Base-by-base conservation (phyloP, 352 stramenopile species). In the Pythium aquatile region DNA sequence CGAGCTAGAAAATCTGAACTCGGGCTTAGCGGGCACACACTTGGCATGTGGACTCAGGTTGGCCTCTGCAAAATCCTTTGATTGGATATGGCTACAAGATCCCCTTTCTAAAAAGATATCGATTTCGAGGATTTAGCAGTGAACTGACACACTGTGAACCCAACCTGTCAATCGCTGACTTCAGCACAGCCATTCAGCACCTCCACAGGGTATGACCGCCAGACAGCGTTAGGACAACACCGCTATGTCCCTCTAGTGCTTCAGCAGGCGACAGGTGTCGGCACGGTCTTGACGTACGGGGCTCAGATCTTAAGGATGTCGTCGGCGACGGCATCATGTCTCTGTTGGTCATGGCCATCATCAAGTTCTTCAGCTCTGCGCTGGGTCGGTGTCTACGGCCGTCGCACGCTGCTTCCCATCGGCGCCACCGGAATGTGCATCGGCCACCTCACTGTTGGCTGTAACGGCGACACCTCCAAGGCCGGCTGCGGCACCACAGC, bases 251-350 rank as follows among this genome's bases (percentile, higher is more conserved):
- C 49, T 86, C 14, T 71, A 86, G 37, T 81, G 0, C 32, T 86
- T 14, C 77, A 86, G 49, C 77, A 86, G 55, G 66, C 68, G 1
- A 79, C 71, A 2, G 75, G 73, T 7, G 73, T 84, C 58, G 78
- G 78, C 54, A 44, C 72, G 1, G 61, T 82, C 11, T 71, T 81
- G 26, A 72, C 72, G 14, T 79, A 81, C 61, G 70, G 70, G 14
- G 75, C 60, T 2, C 55, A 71, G 56, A 80, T 84, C 28, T 79
- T 83, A 63, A 77, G 32, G 66, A 80, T 13, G 70, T 79, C 1
- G 29, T 69, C 4, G 66, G 74, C 44, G 56, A 79, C 28, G 76
- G 76, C 8, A 67, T 76, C 1, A 11, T 73, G 30, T 76, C 74
- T 16, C 52, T 80, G 28, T 44, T 83, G 28, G 60, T 81, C 5